Percentiles rank a stretch among this genome's conserved stretches.
Conservation (phyloP, 768 basidiomycete species). For the Calocera cornea region DNA sequence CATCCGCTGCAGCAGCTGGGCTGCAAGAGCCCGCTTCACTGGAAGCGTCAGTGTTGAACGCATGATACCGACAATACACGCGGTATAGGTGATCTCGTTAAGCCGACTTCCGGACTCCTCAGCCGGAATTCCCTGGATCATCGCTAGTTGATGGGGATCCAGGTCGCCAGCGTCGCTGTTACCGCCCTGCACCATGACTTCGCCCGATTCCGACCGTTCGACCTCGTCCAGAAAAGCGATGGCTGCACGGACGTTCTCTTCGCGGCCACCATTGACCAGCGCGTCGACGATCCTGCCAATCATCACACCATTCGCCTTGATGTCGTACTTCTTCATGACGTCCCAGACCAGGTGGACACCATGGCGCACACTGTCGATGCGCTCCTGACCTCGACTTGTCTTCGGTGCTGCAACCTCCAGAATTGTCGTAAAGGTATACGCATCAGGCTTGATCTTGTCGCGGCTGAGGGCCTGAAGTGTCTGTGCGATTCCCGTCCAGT, state of each 20-base stretch:
- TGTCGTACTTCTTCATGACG: slow-evolving; percentile 62
- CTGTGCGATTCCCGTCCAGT: slow-evolving; percentile 47
- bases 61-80: slow-evolving; percentile 55
- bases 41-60: slow-evolving; percentile 30
- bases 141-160: not conserved
- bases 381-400: slow-evolving; percentile 23
- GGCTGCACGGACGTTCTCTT: slow-evolving; percentile 43
- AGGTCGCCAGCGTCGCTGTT: not conserved
- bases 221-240: slow-evolving; percentile 60
- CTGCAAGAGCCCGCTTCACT: slow-evolving; percentile 19
- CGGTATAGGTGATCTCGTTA: slow-evolving; percentile 74
- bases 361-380: not conserved
- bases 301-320: slow-evolving; percentile 60
- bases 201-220: slow-evolving; percentile 39
- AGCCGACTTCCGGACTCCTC: slow-evolving; percentile 26
- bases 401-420: slow-evolving; percentile 60
- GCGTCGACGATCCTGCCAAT: slow-evolving; percentile 70
- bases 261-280: slow-evolving; percentile 45
- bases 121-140: not conserved
- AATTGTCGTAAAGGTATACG: slow-evolving; percentile 76
- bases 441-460: slow-evolving; percentile 50
- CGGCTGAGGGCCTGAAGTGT: slow-evolving; percentile 45
- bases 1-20: slow-evolving; percentile 47
- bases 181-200: slow-evolving; percentile 16
- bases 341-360: slow-evolving; percentile 37